Base-by-base conservation (phyloP, 139 green algal species). In the Coelastrella sp. region DNA sequence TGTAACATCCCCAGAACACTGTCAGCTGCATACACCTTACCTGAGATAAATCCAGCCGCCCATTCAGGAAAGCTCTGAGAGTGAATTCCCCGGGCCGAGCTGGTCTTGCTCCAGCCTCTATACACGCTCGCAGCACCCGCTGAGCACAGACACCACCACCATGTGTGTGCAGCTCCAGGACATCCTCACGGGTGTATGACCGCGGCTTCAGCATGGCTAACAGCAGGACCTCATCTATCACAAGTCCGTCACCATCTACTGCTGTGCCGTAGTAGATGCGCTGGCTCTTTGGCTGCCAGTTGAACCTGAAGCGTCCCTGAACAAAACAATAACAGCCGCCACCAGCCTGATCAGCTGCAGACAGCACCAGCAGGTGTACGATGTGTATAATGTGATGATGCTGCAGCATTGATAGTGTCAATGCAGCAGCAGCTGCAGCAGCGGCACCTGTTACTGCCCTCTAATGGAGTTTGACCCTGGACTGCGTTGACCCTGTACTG, bases 181-280 rank as follows among this genome's bases (percentile, higher is more conserved):
- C 98, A 88, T 99, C 98, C 90, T 99, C 98, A 8, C 94, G 78
- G 0, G 98, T 99, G 94, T 99, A 99, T 0, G 97, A 99, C 35
- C 95, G 11, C 7, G 84, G 83, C n/a, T 27, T 56, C 60, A 90
- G 83, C 89, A 92, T 92, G 4, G 75, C 66, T 11, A 92, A 25
- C 65, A 86, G 83, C 60, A 89, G 82, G 15, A 90, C 76, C 35
- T 90, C 87, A n/a, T 87, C 79, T 7, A 91, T 84, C 9, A 19
- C 35, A 0, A 0, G 15, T 22, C 80, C 94, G 0, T 90, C 68
- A 8, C 14, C 79, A 83, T 98, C 96, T 73, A 97, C 91, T 0
- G 93, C 93, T 15, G 82, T 92, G 22, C 97, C 97, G 84, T 98
- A 97, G 83, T 98, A 96, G n/a, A 99, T 93, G 0, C 94, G 84